A percentile compares a stretch with the other conserved stretches of the same genome.
phyloP scores from a whole-genome alignment of 2,329 filamentous ascomycete species.

The Lachnellula occidentalis region DNA sequence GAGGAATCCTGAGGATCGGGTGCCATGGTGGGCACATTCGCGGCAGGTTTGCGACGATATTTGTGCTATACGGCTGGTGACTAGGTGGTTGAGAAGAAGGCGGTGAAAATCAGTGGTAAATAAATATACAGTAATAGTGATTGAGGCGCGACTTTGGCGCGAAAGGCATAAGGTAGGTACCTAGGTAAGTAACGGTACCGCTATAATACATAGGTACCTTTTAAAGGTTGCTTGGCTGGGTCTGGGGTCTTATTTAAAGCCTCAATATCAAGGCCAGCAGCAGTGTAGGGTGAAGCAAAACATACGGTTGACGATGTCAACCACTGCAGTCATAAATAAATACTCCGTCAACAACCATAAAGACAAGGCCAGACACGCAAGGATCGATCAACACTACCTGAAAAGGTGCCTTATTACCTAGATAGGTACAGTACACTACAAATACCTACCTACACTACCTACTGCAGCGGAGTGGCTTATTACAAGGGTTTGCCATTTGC shows the following conservation, averaged over 20 bases:
- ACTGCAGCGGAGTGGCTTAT: background rate
- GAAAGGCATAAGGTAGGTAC: background rate
- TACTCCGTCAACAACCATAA: no score
- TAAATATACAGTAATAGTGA: no score
- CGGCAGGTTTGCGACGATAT: constrained; percentile 18
- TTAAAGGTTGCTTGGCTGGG: background rate
- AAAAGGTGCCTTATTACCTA: no score
- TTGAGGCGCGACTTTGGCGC: no score
- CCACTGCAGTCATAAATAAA: background rate
- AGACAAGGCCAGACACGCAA: background rate
- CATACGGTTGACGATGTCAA: background rate
- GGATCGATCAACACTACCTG: background rate
- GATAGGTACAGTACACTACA: background rate
- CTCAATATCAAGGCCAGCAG: background rate
- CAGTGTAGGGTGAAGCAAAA: background rate
- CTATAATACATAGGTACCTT: no score
- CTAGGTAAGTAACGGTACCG: background rate
- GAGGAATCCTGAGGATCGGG: constrained; percentile 26
- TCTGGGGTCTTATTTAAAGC: background rate
- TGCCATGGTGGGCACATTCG: constrained; percentile 32
- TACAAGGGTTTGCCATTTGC: no score
- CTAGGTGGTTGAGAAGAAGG: background rate
- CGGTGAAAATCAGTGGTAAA: background rate
- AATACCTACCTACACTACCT: background rate
- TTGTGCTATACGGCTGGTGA: background rate